Percentiles rank a stretch among this genome's conserved stretches.
Conservation (phyloP, 2,329 filamentous ascomycete genomes). For the Fonsecaea erecta region DNA sequence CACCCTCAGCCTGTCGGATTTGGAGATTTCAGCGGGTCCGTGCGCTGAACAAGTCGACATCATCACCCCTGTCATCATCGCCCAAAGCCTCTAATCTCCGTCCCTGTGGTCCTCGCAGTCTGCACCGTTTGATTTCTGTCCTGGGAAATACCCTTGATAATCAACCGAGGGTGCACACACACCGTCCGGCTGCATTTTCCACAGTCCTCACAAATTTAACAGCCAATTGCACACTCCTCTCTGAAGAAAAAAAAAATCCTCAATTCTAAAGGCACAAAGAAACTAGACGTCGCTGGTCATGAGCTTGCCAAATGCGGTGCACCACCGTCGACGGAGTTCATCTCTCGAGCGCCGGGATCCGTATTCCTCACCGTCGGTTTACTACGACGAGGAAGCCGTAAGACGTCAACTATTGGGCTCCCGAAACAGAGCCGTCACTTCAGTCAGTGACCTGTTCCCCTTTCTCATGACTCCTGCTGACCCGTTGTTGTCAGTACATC, state of each 20-base stretch:
- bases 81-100: constrained; percentile 15
- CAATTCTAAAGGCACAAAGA: background rate
- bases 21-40: constrained; percentile 20
- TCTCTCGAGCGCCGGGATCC: constrained; percentile 54
- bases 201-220: background rate
- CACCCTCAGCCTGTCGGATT: constrained; percentile 2
- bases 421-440: constrained; percentile 60
- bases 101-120: background rate
- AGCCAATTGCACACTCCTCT: background rate
- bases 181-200: background rate
- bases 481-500: constrained; percentile 29
- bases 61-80: constrained; percentile 23
- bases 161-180: background rate
- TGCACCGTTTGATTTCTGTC: background rate
- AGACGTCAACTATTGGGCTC: constrained; percentile 51
- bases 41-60: constrained; percentile 18
- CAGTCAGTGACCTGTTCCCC: constrained; percentile 48
- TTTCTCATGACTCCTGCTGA: background rate
- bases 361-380: constrained; percentile 61
- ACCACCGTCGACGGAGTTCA: constrained; percentile 46
- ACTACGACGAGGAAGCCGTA: constrained; percentile 61
- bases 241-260: background rate
- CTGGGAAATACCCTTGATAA: background rate
- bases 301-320: constrained; percentile 48
- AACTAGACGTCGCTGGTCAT: constrained; percentile 38